A percentile compares a stretch with the other conserved stretches of the same genome.
These are phyloP conservation scores for Cutaneotrichosporon cyanovorans DNA, from an alignment of 1,284 basidiomycete genomes.

Conservation along the genomic window DNA sequence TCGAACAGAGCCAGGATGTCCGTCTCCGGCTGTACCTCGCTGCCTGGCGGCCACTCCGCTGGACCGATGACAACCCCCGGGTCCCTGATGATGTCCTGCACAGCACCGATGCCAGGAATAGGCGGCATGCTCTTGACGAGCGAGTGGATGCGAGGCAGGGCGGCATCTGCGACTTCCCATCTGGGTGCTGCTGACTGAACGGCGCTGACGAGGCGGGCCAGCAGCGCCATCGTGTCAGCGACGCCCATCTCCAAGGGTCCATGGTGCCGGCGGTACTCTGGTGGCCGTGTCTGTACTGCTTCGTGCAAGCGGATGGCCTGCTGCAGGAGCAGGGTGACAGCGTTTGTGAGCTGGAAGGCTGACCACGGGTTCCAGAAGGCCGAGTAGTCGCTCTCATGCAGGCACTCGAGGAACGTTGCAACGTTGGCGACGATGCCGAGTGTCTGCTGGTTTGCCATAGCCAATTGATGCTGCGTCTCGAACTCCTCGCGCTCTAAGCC, in stretches of 20 bases:
- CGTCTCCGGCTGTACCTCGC: slow-evolving; percentile 5
- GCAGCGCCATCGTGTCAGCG: slow-evolving; percentile 4
- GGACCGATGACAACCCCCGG: not conserved
- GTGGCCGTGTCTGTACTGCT: not conserved
- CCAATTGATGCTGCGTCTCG: slow-evolving; percentile 1
- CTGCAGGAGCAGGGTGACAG: slow-evolving; percentile 11
- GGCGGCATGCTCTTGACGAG: slow-evolving; percentile 12
- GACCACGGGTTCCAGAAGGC: slow-evolving; percentile 13
- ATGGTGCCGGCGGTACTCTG: not conserved
- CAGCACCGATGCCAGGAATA: slow-evolving; percentile 12
- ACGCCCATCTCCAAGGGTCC: not conserved
- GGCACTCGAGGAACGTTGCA: slow-evolving; percentile 7
- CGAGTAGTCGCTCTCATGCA: slow-evolving; percentile 5
- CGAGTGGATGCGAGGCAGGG: slow-evolving; percentile 9
- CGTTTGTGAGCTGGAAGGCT: slow-evolving; percentile 13
- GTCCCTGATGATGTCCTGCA: slow-evolving; percentile 5
- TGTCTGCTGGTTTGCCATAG: slow-evolving; percentile 3
- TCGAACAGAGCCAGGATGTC: slow-evolving; percentile 16
- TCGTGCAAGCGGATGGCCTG: slow-evolving; percentile 13
- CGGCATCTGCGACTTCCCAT: slow-evolving; percentile 14
- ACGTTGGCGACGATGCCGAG: slow-evolving; percentile 8
- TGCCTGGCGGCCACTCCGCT: not conserved
- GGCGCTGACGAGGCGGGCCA: slow-evolving; percentile 3
- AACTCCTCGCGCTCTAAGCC: slow-evolving; percentile 18
- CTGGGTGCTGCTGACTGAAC: slow-evolving; percentile 6